A percentile compares a stretch with the other conserved stretches of the same genome.
Evolutionary conservation across 495 filamentous ascomycete genomes (phyloP).

Genomic region (Penicillium ucsense): DNA sequence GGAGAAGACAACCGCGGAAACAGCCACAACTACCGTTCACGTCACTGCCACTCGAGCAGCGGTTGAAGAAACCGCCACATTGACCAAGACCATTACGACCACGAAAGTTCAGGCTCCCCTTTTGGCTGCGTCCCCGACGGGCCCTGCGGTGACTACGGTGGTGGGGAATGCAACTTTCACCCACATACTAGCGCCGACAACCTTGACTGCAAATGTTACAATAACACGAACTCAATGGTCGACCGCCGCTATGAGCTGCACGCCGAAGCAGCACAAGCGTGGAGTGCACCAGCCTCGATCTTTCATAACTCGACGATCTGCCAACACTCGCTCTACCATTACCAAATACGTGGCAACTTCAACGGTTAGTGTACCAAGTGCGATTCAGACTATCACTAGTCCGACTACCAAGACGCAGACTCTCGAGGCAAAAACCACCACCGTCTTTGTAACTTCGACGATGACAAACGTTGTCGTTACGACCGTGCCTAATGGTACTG

Average conservation of each 20-base stretch:
- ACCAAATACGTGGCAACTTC: background rate
- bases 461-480: background rate
- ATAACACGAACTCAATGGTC: background rate
- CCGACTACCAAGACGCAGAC: background rate
- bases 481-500: background rate
- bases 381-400: background rate
- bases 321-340: background rate
- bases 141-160: background rate
- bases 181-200: background rate
- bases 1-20: background rate
- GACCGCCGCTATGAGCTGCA: background rate
- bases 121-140: background rate
- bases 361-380: background rate
- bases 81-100: background rate
- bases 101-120: background rate
- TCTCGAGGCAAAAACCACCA: background rate
- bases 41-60: background rate
- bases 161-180: background rate
- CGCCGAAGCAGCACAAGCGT: background rate
- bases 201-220: background rate
- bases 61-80: background rate
- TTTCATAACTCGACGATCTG: background rate
- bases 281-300: background rate
- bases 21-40: background rate
- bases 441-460: background rate